Percentiles rank a stretch among this genome's conserved stretches.
phyloP scores from a whole-genome alignment of 179 eudicot genomes.

The Spergularia azorica region DNA sequence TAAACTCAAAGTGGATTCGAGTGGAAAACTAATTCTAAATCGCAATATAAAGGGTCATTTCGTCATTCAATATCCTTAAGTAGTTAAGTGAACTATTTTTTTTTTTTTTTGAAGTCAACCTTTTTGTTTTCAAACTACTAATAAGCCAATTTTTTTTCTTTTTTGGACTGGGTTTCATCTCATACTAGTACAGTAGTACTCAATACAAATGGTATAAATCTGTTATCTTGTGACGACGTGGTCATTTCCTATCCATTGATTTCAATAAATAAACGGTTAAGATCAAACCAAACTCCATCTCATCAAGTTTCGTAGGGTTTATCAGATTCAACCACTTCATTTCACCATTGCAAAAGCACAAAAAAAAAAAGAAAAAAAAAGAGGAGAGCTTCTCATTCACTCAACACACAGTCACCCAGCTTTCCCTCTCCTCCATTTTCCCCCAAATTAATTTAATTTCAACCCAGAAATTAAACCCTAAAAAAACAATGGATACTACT shows the following conservation, averaged over 20 bases:
- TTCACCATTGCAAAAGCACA: background rate
- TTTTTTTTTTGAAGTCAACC: too few relatives aligned
- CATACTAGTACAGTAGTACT: too few relatives aligned
- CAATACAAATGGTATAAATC: too few relatives aligned
- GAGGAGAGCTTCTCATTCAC: background rate
- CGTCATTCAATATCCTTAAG: too few relatives aligned
- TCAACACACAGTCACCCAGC: background rate
- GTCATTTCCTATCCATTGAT: background rate
- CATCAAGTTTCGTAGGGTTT: background rate
- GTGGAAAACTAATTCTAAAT: too few relatives aligned
- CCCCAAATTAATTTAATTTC: constrained; percentile 14
- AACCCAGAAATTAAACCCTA: constrained; percentile 6
- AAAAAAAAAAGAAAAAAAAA: background rate
- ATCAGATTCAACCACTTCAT: background rate
- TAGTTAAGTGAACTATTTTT: too few relatives aligned
- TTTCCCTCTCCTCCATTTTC: background rate
- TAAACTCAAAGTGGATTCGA: too few relatives aligned
- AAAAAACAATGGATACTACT: constrained; percentile 44
- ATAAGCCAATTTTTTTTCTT: too few relatives aligned
- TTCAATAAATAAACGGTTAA: background rate
- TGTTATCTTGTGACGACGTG: too few relatives aligned
- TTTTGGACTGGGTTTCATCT: too few relatives aligned
- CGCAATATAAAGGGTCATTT: too few relatives aligned
- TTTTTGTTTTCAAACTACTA: too few relatives aligned
- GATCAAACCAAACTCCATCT: background rate